These are phyloP conservation scores for Myriangium duriaei DNA, from an alignment of 2,329 filamentous ascomycete species.

Conservation along the genomic window DNA sequence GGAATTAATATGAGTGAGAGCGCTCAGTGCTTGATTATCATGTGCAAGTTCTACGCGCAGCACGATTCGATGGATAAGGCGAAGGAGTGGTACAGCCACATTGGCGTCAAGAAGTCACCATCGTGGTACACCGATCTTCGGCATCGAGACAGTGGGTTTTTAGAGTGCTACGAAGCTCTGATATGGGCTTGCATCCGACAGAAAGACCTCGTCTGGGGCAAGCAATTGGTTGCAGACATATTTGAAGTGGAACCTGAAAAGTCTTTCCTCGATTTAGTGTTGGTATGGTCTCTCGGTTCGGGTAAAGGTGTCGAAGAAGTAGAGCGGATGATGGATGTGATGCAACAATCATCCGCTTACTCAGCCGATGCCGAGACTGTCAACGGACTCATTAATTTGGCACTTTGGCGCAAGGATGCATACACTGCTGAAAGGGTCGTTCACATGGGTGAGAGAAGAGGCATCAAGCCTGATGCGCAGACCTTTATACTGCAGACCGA, in stretches of 20 bases:
- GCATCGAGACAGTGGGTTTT: background rate
- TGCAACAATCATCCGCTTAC: conserved; percentile 31
- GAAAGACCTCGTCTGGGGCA: conserved; percentile 49
- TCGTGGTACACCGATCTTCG: background rate
- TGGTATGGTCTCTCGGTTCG: conserved; percentile 63
- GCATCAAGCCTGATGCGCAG: conserved; percentile 52
- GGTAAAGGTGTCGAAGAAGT: conserved; percentile 62
- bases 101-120: background rate
- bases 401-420: conserved; percentile 55
- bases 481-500: conserved; percentile 66
- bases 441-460: conserved; percentile 50
- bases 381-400: conserved; percentile 62
- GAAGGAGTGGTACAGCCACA: conserved; percentile 2
- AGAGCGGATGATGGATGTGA: conserved; percentile 57
- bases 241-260: conserved; percentile 20
- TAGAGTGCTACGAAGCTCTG: background rate
- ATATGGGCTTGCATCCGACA: conserved; percentile 26
- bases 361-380: conserved; percentile 57
- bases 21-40: background rate
- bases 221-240: conserved; percentile 40
- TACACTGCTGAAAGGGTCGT: conserved; percentile 64
- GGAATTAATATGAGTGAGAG: background rate
- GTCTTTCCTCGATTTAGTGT: conserved; percentile 53
- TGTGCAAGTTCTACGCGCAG: conserved; percentile 1
- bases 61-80: background rate